These are phyloP conservation scores for Raffaelea ambrosiae DNA, from an alignment of 2,329 filamentous ascomycete species.

Conservation along the genomic window DNA sequence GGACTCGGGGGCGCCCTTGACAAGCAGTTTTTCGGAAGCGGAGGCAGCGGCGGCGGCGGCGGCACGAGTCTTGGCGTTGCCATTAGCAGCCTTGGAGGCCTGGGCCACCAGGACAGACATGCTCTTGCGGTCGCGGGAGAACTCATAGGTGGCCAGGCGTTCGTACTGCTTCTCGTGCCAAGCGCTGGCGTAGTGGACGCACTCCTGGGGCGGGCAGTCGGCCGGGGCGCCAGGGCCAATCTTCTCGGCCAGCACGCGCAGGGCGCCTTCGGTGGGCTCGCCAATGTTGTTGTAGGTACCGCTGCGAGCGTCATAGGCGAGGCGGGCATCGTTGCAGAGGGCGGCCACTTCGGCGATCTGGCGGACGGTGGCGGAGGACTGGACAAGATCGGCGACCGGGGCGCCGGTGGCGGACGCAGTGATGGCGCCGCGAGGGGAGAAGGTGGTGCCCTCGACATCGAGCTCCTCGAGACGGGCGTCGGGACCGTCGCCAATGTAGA, in stretches of 20 bases:
- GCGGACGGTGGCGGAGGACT: constrained; percentile 65
- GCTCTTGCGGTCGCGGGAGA: constrained; percentile 95
- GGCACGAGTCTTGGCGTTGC: constrained; percentile 30
- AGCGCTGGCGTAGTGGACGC: constrained; percentile 72
- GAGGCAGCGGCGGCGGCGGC: constrained; percentile 48
- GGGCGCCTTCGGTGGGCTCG: constrained; percentile 89
- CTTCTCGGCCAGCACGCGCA: constrained; percentile 89
- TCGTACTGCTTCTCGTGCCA: constrained; percentile 72
- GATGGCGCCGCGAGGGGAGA: constrained; percentile 73
- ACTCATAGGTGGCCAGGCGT: constrained; percentile 84
- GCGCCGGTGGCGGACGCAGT: constrained; percentile 57
- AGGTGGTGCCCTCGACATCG: constrained; percentile 87
- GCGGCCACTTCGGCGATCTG: constrained; percentile 67
- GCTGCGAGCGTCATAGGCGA: constrained; percentile 72
- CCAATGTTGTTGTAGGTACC: constrained; percentile 74
- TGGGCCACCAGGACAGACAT: constrained; percentile 81
- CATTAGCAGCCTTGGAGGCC: too few species aligned
- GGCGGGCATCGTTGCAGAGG: constrained; percentile 81
- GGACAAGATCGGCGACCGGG: constrained; percentile 49
- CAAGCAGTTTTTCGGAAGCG: constrained; percentile 63
- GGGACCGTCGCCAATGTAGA: constrained; percentile 69
- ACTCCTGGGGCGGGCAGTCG: constrained; percentile 46
- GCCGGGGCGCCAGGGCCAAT: constrained; percentile 69
- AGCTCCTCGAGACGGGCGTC: constrained; percentile 73
- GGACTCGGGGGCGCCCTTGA: constrained; percentile 94